A percentile compares a stretch with the other conserved stretches of the same genome.
phyloP scores from a whole-genome alignment of 2,329 filamentous ascomycete species.

The Fusarium buxicola region DNA sequence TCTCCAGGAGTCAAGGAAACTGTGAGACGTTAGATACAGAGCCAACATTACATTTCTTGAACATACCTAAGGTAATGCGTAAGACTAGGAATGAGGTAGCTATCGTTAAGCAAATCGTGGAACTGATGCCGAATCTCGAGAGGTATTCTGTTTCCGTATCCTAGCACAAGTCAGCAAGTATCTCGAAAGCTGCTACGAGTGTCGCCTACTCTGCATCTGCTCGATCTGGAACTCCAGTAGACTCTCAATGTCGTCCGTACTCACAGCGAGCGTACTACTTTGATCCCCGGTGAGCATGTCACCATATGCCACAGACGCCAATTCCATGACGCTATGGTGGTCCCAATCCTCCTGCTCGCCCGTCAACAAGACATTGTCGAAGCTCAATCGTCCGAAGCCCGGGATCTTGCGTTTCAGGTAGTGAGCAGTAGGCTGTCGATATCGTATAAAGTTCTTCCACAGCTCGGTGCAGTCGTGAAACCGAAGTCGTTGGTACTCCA shows the following conservation, averaged over 20 bases:
- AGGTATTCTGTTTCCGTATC: slow-evolving; percentile 82
- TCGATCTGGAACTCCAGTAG: slow-evolving; percentile 90
- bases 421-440: slow-evolving; percentile 78
- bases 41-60: not conserved
- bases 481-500: slow-evolving; percentile 83
- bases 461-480: slow-evolving; percentile 83
- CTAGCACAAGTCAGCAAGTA: slow-evolving; percentile 54
- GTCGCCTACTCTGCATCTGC: slow-evolving; percentile 80
- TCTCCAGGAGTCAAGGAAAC: slow-evolving; percentile 92
- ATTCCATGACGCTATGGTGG: slow-evolving; percentile 55
- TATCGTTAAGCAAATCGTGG: slow-evolving; percentile 73
- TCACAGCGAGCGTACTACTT: slow-evolving; percentile 63
- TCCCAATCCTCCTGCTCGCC: slow-evolving; percentile 64
- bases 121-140: slow-evolving; percentile 78
- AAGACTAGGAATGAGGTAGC: slow-evolving; percentile 76
- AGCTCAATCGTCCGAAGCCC: slow-evolving; percentile 66
- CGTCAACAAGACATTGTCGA: slow-evolving; percentile 66
- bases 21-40: slow-evolving; percentile 49
- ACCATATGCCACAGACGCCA: slow-evolving; percentile 63
- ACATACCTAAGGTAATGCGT: slow-evolving; percentile 78
- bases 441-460: slow-evolving; percentile 86
- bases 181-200: not conserved
- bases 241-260: slow-evolving; percentile 82
- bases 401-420: slow-evolving; percentile 73
- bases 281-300: slow-evolving; percentile 62